Evolutionary conservation across 148 eudicot species (phyloP).

Genomic region (Persicaria maculosa): DNA sequence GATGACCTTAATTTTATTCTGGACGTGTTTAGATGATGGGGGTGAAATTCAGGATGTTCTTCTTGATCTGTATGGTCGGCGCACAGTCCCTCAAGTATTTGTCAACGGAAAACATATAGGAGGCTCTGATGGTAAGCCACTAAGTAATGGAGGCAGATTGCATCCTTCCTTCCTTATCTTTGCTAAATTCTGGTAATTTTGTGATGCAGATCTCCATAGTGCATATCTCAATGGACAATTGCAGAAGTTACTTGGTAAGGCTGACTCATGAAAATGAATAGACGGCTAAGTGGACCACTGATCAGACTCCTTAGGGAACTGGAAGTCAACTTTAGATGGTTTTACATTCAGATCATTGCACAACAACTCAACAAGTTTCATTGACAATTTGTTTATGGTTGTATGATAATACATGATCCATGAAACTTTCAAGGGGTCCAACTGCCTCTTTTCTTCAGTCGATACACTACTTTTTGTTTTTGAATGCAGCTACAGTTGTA

Average conservation of each 20-base stretch:
- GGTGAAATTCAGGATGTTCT: conserved; percentile 70
- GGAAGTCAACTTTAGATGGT: neutral
- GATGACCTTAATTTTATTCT: neutral
- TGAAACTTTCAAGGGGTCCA: neutral
- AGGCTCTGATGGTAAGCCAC: conserved; percentile 78
- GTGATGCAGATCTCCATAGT: conserved; percentile 54
- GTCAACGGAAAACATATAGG: conserved; percentile 97
- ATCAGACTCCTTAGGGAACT: neutral
- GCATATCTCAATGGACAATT: conserved; percentile 60
- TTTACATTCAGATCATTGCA: neutral
- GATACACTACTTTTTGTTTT: too few relatives aligned
- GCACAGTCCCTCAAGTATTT: conserved; percentile 96
- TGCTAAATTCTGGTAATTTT: neutral
- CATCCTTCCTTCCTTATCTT: neutral
- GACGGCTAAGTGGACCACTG: neutral
- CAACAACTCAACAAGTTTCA: neutral
- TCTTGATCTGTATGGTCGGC: conserved; percentile 79
- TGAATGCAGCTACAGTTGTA: too few relatives aligned
- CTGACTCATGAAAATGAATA: conserved; percentile 18
- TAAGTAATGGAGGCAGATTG: neutral
- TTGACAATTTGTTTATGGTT: neutral
- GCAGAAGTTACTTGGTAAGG: conserved; percentile 54
- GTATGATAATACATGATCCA: neutral
- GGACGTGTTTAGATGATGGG: conserved; percentile 63
- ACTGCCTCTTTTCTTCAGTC: neutral